These are phyloP conservation scores for Candida berthetii DNA, from an alignment of 805 yeast genomes.

Conservation along the genomic window DNA sequence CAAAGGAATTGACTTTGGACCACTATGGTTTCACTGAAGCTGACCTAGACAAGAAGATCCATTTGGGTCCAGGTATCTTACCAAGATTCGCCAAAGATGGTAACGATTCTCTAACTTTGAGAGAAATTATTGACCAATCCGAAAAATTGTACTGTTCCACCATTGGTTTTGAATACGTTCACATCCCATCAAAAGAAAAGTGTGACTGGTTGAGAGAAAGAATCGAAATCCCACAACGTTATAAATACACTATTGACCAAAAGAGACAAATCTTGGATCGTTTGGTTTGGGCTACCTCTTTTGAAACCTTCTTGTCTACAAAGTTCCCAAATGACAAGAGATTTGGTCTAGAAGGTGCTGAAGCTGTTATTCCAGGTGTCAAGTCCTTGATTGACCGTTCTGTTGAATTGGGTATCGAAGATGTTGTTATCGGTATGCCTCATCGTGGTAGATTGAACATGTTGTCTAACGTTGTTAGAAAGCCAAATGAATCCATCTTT, in stretches of 20 bases:
- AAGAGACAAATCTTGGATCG: conserved; percentile 96
- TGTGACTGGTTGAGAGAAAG: conserved; percentile 99
- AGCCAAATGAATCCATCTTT: conserved; percentile 96
- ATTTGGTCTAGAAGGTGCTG: conserved; percentile 98
- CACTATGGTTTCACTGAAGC: conserved; percentile 87
- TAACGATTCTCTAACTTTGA: conserved; percentile 57
- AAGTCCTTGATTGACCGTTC: conserved; percentile 92
- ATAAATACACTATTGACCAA: conserved; percentile 76
- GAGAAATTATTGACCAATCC: conserved; percentile 72
- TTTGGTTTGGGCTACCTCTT: conserved; percentile 92
- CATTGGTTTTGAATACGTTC: conserved; percentile 94
- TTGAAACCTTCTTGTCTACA: conserved; percentile 87
- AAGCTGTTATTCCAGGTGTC: conserved; percentile 93
- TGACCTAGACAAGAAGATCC: conserved; percentile 77
- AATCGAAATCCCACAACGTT: conserved; percentile 88
- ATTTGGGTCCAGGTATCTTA: conserved; percentile 95
- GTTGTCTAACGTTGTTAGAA: conserved; percentile 96
- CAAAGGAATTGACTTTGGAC: conserved; percentile 86
- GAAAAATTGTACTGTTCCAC: conserved; percentile 82
- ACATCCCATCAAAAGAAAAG: conserved; percentile 89
- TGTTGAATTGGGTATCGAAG: conserved; percentile 90
- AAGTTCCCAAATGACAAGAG: conserved; percentile 98
- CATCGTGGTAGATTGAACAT: conserved; percentile 99
- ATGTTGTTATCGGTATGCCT: conserved; percentile 98
- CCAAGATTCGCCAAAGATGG: conserved; percentile 77